phyloP scores from a whole-genome alignment of 2,329 filamentous ascomycete genomes.

The Onygenales sp. region DNA sequence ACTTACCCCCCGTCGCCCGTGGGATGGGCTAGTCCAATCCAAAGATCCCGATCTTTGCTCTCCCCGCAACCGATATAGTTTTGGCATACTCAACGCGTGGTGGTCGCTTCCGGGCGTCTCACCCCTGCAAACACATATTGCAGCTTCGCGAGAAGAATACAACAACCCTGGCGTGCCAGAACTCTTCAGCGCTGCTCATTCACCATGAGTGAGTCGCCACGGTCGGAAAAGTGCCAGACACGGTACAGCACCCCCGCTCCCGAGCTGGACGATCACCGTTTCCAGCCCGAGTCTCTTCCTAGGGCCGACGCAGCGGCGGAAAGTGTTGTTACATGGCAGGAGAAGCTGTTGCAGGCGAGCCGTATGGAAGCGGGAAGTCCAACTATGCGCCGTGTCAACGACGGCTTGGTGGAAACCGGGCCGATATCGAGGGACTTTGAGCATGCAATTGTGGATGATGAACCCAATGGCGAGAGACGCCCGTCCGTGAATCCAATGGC shows the following conservation, averaged over 20 bases:
- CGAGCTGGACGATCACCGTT: slow-evolving; percentile 77
- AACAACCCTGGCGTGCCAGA: neutral
- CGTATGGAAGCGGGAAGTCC: slow-evolving; percentile 20
- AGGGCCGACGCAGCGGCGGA: slow-evolving; percentile 30
- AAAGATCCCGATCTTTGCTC: slow-evolving; percentile 13
- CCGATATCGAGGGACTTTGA: slow-evolving; percentile 72
- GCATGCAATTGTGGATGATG: slow-evolving; percentile 70
- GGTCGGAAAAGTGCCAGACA: slow-evolving; percentile 56
- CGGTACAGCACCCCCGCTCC: slow-evolving; percentile 55
- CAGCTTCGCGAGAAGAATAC: neutral
- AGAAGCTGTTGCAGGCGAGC: neutral
- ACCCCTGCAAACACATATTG: neutral
- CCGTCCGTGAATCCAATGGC: slow-evolving; percentile 34
- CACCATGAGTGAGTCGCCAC: slow-evolving; percentile 44
- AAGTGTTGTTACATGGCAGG: slow-evolving; percentile 28
- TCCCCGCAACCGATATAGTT: slow-evolving; percentile 12
- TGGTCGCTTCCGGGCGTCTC: slow-evolving; percentile 9
- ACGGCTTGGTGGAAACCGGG: slow-evolving; percentile 33
- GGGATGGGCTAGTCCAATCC: slow-evolving; percentile 34
- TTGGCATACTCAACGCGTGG: slow-evolving; percentile 6
- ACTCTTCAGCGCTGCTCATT: neutral
- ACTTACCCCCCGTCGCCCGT: slow-evolving; percentile 29
- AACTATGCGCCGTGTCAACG: slow-evolving; percentile 38
- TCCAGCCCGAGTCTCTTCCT: slow-evolving; percentile 28
- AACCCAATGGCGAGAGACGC: slow-evolving; percentile 26